Evolutionary conservation across 345 rosid species (phyloP).

Genomic region (Gossypium mustelinum): DNA sequence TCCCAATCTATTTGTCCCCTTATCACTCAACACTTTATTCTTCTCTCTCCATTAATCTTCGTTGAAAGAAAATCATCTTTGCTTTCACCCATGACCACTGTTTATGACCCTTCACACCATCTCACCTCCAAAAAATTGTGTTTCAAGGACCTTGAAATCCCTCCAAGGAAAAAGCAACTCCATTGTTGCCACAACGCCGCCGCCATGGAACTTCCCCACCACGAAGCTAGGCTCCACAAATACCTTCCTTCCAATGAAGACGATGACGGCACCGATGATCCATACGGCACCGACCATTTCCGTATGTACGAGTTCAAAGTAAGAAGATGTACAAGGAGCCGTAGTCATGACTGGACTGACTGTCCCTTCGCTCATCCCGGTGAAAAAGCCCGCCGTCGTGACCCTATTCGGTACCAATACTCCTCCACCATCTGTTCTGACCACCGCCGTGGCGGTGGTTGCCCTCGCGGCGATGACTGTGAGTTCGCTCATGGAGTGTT

Average conservation of each 20-base stretch:
- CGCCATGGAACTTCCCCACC: neutral
- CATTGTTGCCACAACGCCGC: conserved; percentile 19
- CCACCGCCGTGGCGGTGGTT: conserved; percentile 52
- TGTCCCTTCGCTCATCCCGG: conserved; percentile 92
- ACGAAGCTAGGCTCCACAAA: conserved; percentile 30
- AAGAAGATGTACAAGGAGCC: conserved; percentile 77
- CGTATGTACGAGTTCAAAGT: conserved; percentile 95
- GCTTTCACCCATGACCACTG: conserved; percentile 30
- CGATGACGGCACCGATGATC: conserved; percentile 29
- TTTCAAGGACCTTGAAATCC: conserved; percentile 46
- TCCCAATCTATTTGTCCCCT: conserved; percentile 6
- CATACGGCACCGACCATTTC: conserved; percentile 76
- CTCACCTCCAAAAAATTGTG: neutral
- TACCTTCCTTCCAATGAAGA: conserved; percentile 40
- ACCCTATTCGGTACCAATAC: conserved; percentile 59
- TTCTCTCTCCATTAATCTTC: neutral
- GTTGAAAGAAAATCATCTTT: neutral
- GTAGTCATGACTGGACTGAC: conserved; percentile 98
- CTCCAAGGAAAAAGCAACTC: conserved; percentile 48
- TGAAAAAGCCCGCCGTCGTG: conserved; percentile 88
- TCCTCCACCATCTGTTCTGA: conserved; percentile 70
- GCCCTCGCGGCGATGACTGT: conserved; percentile 67
- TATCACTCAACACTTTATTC: conserved; percentile 13
- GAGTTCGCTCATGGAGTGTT: conserved; percentile 69
- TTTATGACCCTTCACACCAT: conserved; percentile 30